These are phyloP conservation scores for Scheffersomyces spartinae DNA, from an alignment of 805 yeast species.

Conservation along the genomic window DNA sequence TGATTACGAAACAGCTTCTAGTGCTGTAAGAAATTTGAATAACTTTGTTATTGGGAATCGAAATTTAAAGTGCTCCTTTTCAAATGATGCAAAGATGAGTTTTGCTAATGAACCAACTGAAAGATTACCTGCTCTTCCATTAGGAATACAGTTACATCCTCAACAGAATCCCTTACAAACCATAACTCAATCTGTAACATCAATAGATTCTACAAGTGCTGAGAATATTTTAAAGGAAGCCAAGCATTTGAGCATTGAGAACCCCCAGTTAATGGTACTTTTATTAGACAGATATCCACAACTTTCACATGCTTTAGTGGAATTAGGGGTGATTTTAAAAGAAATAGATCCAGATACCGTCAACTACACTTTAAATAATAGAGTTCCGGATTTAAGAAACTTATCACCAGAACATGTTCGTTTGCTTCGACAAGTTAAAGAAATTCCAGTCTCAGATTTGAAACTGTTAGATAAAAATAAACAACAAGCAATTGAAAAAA, in stretches of 20 bases:
- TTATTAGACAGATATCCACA: constrained; percentile 31
- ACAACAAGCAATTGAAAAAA: too few species aligned
- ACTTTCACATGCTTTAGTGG: constrained; percentile 31
- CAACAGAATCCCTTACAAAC: constrained; percentile 27
- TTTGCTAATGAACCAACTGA: constrained; percentile 10
- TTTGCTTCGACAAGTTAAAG: constrained; percentile 17
- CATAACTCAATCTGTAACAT: too few species aligned
- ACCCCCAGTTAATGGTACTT: constrained; percentile 24
- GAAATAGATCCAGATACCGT: constrained; percentile 23
- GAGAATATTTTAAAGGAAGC: too few species aligned
- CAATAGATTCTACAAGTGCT: too few species aligned
- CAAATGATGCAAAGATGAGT: constrained; percentile 32
- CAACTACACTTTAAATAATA: constrained; percentile 22
- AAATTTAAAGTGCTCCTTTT: constrained; percentile 61
- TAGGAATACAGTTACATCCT: constrained; percentile 29
- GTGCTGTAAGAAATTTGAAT: constrained; percentile 83
- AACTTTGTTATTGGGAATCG: constrained; percentile 68
- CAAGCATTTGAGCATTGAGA: constrained; percentile 19
- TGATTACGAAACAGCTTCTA: constrained; percentile 77
- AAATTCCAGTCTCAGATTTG: constrained; percentile 18
- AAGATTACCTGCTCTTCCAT: constrained; percentile 27
- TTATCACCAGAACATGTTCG: constrained; percentile 22
- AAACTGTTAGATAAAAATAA: constrained; percentile 14
- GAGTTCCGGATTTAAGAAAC: constrained; percentile 15
- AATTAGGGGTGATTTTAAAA: constrained; percentile 22